These are phyloP conservation scores for Russula olivacea DNA, from an alignment of 768 basidiomycete species.

Conservation along the genomic window DNA sequence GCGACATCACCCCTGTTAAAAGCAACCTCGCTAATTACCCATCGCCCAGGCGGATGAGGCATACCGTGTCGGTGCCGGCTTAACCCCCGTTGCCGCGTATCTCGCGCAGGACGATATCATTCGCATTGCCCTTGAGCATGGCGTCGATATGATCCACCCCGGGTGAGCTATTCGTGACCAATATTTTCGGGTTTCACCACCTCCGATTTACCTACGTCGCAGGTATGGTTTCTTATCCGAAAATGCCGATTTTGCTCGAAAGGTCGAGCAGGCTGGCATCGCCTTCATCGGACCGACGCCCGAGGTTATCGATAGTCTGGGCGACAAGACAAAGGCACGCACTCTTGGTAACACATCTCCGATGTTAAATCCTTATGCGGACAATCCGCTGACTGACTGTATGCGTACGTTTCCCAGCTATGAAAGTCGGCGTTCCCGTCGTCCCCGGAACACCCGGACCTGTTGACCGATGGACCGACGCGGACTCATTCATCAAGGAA, in stretches of 20 bases:
- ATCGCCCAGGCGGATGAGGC: conserved; percentile 84
- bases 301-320: conserved; percentile 93
- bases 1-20: background rate
- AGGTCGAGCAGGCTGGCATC: conserved; percentile 96
- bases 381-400: conserved; percentile 8
- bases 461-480: conserved; percentile 72
- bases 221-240: conserved; percentile 98
- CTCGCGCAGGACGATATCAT: conserved; percentile 98
- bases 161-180: conserved; percentile 47
- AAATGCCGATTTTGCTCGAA: conserved; percentile 94
- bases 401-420: conserved; percentile 45
- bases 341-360: conserved; percentile 55
- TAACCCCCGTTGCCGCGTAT: conserved; percentile 95
- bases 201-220: conserved; percentile 7
- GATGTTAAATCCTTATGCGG: conserved; percentile 14
- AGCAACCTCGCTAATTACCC: background rate
- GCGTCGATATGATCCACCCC: conserved; percentile 99
- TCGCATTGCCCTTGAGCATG: conserved; percentile 91
- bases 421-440: conserved; percentile 87
- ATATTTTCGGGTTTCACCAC: background rate
- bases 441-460: conserved; percentile 98
- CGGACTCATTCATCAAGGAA: conserved; percentile 86
- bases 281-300: conserved; percentile 95
- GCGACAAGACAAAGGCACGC: conserved; percentile 98
- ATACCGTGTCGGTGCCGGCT: conserved; percentile 94